Conservation (phyloP, 2,329 filamentous ascomycete species). For the Cercospora sp. region DNA sequence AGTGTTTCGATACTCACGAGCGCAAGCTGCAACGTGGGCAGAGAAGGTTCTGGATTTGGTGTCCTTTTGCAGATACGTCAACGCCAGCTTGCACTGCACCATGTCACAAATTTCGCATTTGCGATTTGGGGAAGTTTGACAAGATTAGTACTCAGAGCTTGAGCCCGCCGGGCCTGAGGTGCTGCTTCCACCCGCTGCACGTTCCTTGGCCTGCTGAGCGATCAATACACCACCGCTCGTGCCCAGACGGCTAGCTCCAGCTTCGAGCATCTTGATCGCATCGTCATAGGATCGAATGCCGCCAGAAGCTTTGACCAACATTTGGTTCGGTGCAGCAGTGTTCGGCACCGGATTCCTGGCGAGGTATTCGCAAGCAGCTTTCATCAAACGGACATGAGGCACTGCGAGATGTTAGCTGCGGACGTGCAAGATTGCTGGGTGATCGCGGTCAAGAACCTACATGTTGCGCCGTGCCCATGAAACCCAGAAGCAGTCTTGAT, state of each 20-base stretch:
- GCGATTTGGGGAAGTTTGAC: no score
- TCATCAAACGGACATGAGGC: conserved; percentile 57
- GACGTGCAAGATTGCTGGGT: neutral
- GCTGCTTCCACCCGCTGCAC: neutral
- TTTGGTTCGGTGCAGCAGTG: conserved; percentile 29
- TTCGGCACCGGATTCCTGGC: conserved; percentile 19
- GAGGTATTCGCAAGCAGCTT: conserved; percentile 48
- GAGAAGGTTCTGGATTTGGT: neutral
- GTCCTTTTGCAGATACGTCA: neutral
- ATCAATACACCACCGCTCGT: conserved; percentile 58
- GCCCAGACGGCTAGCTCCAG: conserved; percentile 58
- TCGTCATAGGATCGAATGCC: conserved; percentile 55
- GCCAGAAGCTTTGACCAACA: conserved; percentile 61
- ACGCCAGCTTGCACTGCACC: no score
- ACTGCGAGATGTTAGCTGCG: conserved; percentile 33
- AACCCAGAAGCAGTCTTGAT: conserved; percentile 64
- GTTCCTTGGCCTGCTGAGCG: conserved; percentile 48
- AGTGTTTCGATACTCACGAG: neutral
- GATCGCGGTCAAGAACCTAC: neutral
- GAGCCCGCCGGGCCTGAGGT: neutral
- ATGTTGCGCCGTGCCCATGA: conserved; percentile 53
- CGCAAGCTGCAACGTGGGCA: neutral
- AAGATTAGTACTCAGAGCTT: neutral
- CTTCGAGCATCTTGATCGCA: conserved; percentile 55
- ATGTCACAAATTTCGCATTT: no score